phyloP scores from a whole-genome alignment of 177 flowering plant genomes.

The Vitis hybrid region DNA sequence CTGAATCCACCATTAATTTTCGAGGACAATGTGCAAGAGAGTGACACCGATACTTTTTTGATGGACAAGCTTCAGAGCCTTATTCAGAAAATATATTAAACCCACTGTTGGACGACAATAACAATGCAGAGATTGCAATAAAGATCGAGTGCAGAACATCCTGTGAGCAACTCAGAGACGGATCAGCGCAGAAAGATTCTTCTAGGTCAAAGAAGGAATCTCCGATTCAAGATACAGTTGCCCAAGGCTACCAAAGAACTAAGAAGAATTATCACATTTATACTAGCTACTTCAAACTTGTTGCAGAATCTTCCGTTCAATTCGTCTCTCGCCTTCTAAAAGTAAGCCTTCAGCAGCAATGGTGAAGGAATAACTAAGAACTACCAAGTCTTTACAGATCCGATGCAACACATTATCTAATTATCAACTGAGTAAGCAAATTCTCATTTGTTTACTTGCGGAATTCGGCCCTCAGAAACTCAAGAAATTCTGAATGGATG shows the following conservation, averaged over 20 bases:
- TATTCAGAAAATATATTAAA: conserved; percentile 27
- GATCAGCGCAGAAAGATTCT: conserved; percentile 10
- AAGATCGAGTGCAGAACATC: conserved; percentile 27
- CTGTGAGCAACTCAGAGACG: conserved; percentile 13
- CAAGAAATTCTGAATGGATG: conserved; percentile 29
- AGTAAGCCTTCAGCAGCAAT: conserved; percentile 27
- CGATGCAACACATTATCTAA: conserved; percentile 21
- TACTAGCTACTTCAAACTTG: conserved; percentile 8
- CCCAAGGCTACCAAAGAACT: conserved; percentile 12
- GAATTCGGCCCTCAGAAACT: conserved; percentile 45
- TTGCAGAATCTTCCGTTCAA: conserved; percentile 20
- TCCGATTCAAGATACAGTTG: conserved; percentile 11
- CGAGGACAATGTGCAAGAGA: too few relatives aligned
- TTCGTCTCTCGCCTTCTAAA: conserved; percentile 9
- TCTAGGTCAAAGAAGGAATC: conserved; percentile 5
- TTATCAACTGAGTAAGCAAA: conserved; percentile 22
- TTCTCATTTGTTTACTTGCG: conserved; percentile 19
- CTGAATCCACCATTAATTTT: conserved; percentile 24
- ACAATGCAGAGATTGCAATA: conserved; percentile 12
- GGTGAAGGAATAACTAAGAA: conserved; percentile 21
- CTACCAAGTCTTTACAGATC: conserved; percentile 24
- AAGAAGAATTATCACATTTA: conserved; percentile 14
- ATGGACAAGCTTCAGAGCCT: conserved; percentile 44
- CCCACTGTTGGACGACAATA: conserved; percentile 10
- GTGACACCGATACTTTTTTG: not conserved